Percentiles rank a stretch among this genome's conserved stretches.
Evolutionary conservation across 78 protist genomes (phyloP).

Genomic region (Blattamonas nauphoetae): DNA sequence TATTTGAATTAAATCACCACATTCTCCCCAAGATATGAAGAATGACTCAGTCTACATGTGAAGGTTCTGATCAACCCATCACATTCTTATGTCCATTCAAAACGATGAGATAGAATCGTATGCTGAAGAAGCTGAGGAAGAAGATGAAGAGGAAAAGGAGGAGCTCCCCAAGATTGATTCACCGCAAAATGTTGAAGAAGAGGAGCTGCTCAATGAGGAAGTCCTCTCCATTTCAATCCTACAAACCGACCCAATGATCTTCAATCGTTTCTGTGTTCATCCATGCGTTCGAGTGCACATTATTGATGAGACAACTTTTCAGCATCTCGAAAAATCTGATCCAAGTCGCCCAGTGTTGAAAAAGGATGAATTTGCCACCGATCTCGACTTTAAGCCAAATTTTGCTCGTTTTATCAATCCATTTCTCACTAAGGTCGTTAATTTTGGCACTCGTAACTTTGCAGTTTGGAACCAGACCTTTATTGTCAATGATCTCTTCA

Average conservation of each 20-base stretch:
- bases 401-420: not conserved
- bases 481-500: not conserved
- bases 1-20: no score
- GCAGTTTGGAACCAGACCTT: not conserved
- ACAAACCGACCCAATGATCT: not conserved
- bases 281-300: not conserved
- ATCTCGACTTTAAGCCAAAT: not conserved
- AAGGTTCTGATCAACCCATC: no score
- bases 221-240: not conserved
- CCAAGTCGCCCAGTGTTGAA: not conserved
- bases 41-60: no score
- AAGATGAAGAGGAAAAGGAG: no score
- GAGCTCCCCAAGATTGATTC: no score
- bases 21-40: no score
- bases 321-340: not conserved
- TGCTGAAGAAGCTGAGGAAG: no score
- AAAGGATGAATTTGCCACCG: not conserved
- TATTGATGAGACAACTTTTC: not conserved
- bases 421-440: not conserved
- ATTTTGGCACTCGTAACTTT: not conserved
- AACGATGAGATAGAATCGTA: no score
- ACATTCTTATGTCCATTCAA: no score
- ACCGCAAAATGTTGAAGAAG: no score
- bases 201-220: no score
- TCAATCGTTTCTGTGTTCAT: not conserved